These are phyloP conservation scores for Cerrena zonata DNA, from an alignment of 1,284 basidiomycete species.

Conservation along the genomic window DNA sequence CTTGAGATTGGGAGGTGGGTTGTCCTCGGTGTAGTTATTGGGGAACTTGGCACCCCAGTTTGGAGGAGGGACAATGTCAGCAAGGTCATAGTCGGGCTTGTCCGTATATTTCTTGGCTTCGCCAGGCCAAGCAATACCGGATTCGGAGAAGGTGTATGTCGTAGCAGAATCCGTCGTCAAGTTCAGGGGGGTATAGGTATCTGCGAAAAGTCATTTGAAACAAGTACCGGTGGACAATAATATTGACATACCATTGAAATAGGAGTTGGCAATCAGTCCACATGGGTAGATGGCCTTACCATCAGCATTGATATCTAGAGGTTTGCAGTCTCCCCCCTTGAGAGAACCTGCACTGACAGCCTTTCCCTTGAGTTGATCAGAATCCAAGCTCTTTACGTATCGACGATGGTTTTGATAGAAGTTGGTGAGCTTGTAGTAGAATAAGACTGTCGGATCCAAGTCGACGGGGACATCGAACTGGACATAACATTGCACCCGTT, in stretches of 20 bases:
- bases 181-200: conserved; percentile 71
- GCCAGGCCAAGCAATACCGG: conserved; percentile 90
- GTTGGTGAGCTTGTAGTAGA: conserved; percentile 96
- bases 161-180: conserved; percentile 47
- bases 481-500: conserved; percentile 65
- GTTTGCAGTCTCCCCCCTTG: conserved; percentile 82
- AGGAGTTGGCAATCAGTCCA: conserved; percentile 95
- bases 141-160: conserved; percentile 73
- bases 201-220: conserved; percentile 32
- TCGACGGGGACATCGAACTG: conserved; percentile 80
- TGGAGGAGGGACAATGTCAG: conserved; percentile 83
- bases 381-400: conserved; percentile 89
- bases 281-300: conserved; percentile 82
- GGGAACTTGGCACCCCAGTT: conserved; percentile 80
- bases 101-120: conserved; percentile 84
- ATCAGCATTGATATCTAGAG: conserved; percentile 57
- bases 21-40: conserved; percentile 64
- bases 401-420: conserved; percentile 98
- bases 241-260: conserved; percentile 81
- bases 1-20: conserved; percentile 72
- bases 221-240: conserved; percentile 6
- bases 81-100: conserved; percentile 50
- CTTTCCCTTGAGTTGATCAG: conserved; percentile 82
- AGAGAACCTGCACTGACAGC: conserved; percentile 49
- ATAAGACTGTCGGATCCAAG: conserved; percentile 72